These are phyloP conservation scores for Sporothrix variecibatus DNA, from an alignment of 2,329 filamentous ascomycete genomes.

Conservation along the genomic window DNA sequence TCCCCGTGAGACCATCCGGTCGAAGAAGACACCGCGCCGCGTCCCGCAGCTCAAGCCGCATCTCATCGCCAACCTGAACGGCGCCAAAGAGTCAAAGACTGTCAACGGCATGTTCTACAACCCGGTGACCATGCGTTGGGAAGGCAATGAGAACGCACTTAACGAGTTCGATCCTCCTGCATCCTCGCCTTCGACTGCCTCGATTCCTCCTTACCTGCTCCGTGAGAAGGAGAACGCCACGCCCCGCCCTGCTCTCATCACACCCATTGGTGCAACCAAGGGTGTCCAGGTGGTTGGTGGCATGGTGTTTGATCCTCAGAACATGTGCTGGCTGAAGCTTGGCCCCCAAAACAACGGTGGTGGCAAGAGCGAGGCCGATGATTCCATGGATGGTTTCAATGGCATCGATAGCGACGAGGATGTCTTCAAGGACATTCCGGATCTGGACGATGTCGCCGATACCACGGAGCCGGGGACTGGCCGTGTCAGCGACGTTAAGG, in stretches of 20 bases:
- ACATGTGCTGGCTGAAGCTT: conserved; percentile 97
- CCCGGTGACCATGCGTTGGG: conserved; percentile 82
- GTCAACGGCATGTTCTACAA: conserved; percentile 98
- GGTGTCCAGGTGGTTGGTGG: conserved; percentile 93
- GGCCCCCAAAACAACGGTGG: conserved; percentile 44
- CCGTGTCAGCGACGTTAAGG: conserved; percentile 63
- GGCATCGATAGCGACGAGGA: conserved; percentile 86
- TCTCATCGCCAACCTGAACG: conserved; percentile 80
- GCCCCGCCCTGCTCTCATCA: conserved; percentile 78
- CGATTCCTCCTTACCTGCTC: conserved; percentile 45
- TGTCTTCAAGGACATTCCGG: conserved; percentile 91
- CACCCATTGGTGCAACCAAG: conserved; percentile 80
- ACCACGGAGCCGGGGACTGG: conserved; percentile 52
- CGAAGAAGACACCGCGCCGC: conserved; percentile 58
- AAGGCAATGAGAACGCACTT: conserved; percentile 89
- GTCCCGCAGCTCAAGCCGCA: conserved; percentile 72
- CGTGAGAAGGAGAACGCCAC: conserved; percentile 62
- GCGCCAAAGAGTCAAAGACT: conserved; percentile 74
- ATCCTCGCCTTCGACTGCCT: conserved; percentile 56
- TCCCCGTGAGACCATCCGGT: conserved; percentile 43
- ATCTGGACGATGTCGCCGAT: conserved; percentile 72
- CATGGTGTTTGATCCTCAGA: conserved; percentile 96
- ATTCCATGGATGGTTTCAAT: conserved; percentile 65
- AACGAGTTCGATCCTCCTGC: conserved; percentile 71
- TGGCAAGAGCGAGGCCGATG: conserved; percentile 50